These are phyloP conservation scores for Neopestalotiopsis clavispora DNA, from an alignment of 2,329 filamentous ascomycete genomes.

Conservation along the genomic window DNA sequence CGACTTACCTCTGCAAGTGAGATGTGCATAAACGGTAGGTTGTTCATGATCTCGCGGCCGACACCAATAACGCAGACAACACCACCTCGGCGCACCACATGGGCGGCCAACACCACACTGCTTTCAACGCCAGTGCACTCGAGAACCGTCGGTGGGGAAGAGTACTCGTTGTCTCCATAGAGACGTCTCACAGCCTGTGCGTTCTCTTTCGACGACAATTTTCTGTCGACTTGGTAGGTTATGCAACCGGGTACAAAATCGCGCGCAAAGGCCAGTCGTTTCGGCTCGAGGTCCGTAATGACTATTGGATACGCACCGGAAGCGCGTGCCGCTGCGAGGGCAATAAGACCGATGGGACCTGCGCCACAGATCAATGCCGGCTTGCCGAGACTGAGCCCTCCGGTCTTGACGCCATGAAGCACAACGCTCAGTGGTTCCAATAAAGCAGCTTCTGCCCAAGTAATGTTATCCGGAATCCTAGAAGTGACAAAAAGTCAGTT, in stretches of 20 bases:
- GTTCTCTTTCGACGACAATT: slow-evolving; percentile 52
- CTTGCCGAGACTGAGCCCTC: slow-evolving; percentile 58
- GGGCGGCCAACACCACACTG: slow-evolving; percentile 64
- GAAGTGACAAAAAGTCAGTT: slow-evolving; percentile 14
- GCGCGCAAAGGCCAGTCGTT: slow-evolving; percentile 61
- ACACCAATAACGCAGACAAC: slow-evolving; percentile 69
- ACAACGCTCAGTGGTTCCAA: slow-evolving; percentile 69
- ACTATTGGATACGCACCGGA: slow-evolving; percentile 68
- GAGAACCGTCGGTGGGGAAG: slow-evolving; percentile 61
- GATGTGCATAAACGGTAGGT: slow-evolving; percentile 70
- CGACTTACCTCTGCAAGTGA: slow-evolving; percentile 61
- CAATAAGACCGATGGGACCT: slow-evolving; percentile 66
- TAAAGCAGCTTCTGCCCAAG: slow-evolving; percentile 63
- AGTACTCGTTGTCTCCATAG: slow-evolving; percentile 57
- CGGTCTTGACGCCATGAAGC: slow-evolving; percentile 62
- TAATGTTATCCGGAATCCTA: slow-evolving; percentile 59
- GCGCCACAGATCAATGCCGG: slow-evolving; percentile 64
- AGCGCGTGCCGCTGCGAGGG: slow-evolving; percentile 61
- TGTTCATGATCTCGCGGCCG: slow-evolving; percentile 65
- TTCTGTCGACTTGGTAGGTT: slow-evolving; percentile 57
- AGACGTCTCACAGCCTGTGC: slow-evolving; percentile 57
- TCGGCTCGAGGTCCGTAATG: slow-evolving; percentile 65
- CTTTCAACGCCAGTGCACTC: slow-evolving; percentile 72
- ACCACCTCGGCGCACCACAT: slow-evolving; percentile 61
- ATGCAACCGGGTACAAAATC: slow-evolving; percentile 57